Conservation (phyloP, 1,284 basidiomycete genomes). For the Anthracocystis walkeri region DNA sequence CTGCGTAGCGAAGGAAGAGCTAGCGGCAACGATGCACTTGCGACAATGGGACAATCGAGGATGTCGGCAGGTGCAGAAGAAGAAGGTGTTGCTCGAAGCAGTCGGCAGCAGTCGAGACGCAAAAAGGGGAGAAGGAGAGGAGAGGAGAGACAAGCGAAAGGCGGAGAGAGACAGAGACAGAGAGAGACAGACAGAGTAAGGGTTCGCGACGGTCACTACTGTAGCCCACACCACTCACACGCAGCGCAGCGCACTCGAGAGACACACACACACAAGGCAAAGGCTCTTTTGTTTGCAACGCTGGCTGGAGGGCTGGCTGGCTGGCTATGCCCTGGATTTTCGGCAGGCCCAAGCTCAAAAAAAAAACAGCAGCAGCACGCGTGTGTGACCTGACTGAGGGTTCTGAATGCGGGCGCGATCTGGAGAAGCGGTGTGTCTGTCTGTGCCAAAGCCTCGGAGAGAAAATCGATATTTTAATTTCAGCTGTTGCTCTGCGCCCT, state of each 20-base stretch:
- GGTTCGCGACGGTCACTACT: conserved; percentile 10
- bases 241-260: neutral
- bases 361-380: neutral
- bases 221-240: conserved; percentile 4
- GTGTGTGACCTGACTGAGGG: neutral
- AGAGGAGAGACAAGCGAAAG: neutral
- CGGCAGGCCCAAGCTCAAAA: neutral
- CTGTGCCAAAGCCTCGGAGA: no score
- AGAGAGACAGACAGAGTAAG: no score
- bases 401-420: no score
- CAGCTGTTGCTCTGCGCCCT: no score
- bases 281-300: conserved; percentile 5
- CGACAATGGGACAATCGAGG: neutral
- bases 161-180: no score
- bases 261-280: neutral
- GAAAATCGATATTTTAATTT: no score
- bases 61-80: neutral
- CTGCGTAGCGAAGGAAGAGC: neutral
- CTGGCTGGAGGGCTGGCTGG: conserved; percentile 9
- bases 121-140: neutral
- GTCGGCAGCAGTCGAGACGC: conserved; percentile 3
- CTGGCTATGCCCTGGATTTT: conserved; percentile 2
- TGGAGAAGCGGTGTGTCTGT: no score
- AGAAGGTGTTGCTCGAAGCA: neutral
- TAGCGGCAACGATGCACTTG: neutral